phyloP scores from a whole-genome alignment of 2,329 filamentous ascomycete species.

The Stemphylium vesicarium region DNA sequence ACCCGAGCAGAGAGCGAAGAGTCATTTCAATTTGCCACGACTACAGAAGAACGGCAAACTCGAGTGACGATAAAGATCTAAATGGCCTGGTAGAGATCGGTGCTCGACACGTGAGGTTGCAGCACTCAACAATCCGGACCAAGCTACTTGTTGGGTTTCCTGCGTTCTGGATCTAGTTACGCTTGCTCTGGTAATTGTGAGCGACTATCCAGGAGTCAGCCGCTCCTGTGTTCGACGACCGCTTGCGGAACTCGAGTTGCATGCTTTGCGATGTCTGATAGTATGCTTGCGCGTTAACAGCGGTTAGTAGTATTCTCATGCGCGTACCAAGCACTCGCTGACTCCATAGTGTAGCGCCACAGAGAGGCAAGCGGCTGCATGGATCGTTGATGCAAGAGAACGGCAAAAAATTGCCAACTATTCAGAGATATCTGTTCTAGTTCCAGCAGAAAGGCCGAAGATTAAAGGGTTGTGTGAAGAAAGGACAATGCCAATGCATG shows the following conservation, averaged over 20 bases:
- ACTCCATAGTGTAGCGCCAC: constrained; percentile 42
- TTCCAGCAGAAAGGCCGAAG: constrained; percentile 23
- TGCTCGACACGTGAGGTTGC: constrained; percentile 36
- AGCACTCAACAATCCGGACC: constrained; percentile 19
- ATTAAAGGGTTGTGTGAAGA: constrained; percentile 23
- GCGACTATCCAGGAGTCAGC: constrained; percentile 20
- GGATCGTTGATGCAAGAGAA: constrained; percentile 46
- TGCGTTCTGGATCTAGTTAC: constrained; percentile 16
- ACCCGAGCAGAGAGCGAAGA: not conserved
- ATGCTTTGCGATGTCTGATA: constrained; percentile 35
- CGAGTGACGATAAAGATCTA: not conserved
- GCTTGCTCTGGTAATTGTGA: constrained; percentile 19
- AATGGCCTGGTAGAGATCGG: constrained; percentile 2
- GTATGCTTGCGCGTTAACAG: constrained; percentile 39
- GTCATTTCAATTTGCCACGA: not conserved
- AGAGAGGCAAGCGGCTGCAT: constrained; percentile 45
- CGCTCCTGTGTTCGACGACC: constrained; percentile 39
- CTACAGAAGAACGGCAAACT: not conserved
- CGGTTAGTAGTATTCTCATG: constrained; percentile 41
- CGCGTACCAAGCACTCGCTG: constrained; percentile 36
- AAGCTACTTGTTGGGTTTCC: constrained; percentile 17
- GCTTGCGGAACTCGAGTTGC: constrained; percentile 36
- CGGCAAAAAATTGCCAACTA: constrained; percentile 30
- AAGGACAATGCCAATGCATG: constrained; percentile 13
- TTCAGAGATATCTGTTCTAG: constrained; percentile 15